Base-by-base conservation (phyloP, 345 rosid genomes). In the Physaria fendleri region DNA sequence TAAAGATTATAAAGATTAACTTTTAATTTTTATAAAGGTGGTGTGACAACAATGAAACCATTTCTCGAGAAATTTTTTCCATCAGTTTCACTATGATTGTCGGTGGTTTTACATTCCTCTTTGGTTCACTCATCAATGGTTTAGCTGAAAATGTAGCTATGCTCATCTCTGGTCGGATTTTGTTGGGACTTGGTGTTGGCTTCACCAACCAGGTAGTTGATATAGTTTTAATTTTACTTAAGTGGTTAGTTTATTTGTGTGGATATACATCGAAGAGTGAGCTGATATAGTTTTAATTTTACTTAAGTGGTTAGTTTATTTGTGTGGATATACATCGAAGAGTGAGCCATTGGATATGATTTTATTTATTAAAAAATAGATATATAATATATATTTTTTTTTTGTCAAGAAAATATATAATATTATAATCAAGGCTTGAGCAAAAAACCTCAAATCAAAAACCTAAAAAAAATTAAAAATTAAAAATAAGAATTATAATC, bases 141-240 rank as follows among this genome's bases (percentile, higher is more conserved):
- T 85, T 79, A 3, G 96, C 95, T 18, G 80, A 35, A 25, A 85
- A 81, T 34, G 20, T 81, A 1, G 74, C 74, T 33, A 88, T 88
- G 96, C 95, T 91, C 70, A 77, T 91, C 63, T 28, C 83, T 2
- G 98, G 97, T 37, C 89, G 95, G 15, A 63, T 91, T 46, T 74
- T 88, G 73, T 92, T 91, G 10, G 96, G 96, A 40, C 77, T 85
- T 48, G 98, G 96, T 15, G 89, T 91, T 54, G 98, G 98, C 42
- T 91, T 91, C 77, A 85, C 98, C 16, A 88, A 81, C 71, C 89
- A 87, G 83, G 95, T 85, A 66, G 7, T 11, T 64, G 9, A n/a
- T n/a, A n/a, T 53, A 28, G 5, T 20, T 56, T 16, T 15, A 5
- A 12, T 29, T 14, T 56, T 48, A 25, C 9, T 45, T n/a, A 16